Evolutionary conservation across 2,329 filamentous ascomycete genomes (phyloP).

Genomic region (Ceratocystis eucalypticola): DNA sequence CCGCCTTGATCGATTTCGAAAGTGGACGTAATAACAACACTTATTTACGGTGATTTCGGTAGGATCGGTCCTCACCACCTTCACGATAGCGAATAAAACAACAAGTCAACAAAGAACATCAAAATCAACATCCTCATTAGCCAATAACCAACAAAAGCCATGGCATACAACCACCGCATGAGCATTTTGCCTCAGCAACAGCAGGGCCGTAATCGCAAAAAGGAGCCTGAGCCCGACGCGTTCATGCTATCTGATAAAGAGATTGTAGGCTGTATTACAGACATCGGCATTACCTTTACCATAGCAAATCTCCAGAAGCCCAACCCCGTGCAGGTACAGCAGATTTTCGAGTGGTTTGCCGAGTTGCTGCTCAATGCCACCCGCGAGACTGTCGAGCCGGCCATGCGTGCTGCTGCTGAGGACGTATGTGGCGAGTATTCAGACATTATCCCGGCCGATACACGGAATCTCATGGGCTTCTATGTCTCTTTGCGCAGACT

Average conservation of each 20-base stretch:
- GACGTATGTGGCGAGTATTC: slow-evolving; percentile 72
- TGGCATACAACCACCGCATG: slow-evolving; percentile 48
- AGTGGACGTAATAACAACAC: background rate
- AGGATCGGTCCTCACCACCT: background rate
- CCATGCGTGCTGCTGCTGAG: slow-evolving; percentile 83
- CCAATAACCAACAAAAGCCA: slow-evolving; percentile 23
- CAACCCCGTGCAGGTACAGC: slow-evolving; percentile 86
- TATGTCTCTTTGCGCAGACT: slow-evolving; percentile 71
- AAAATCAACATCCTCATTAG: background rate
- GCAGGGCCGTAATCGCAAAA: slow-evolving; percentile 41
- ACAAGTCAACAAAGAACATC: background rate
- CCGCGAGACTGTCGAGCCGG: slow-evolving; percentile 82
- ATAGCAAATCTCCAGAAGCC: slow-evolving; percentile 83
- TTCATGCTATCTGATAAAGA: slow-evolving; percentile 56
- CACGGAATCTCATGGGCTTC: slow-evolving; percentile 89
- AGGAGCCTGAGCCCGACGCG: slow-evolving; percentile 45
- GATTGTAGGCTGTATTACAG: slow-evolving; percentile 92
- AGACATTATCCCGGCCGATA: slow-evolving; percentile 76
- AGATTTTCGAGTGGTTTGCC: slow-evolving; percentile 96
- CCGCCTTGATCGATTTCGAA: background rate
- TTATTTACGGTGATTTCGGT: background rate
- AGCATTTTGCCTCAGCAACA: slow-evolving; percentile 44
- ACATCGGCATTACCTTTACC: slow-evolving; percentile 84
- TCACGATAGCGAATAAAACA: background rate
- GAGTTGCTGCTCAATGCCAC: slow-evolving; percentile 89